Evolutionary conservation across 176 grass and related monocot species (phyloP), one percentile per base, ranked within the genome.

Genomic region (Microstegium vimineum): DNA sequence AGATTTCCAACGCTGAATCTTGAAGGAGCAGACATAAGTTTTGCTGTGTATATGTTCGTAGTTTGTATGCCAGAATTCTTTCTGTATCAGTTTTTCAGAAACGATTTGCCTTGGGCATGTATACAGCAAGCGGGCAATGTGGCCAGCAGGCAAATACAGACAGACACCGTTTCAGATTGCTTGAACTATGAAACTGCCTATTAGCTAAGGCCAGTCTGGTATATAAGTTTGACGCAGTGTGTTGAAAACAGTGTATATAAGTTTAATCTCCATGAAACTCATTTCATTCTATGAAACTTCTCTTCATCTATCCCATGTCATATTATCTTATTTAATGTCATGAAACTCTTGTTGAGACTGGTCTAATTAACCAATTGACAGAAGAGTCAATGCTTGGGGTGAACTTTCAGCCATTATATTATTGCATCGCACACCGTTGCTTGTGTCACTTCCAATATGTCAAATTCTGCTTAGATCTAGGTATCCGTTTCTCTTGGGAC

Each of bases 41-140:
- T 30, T 69, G 60, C 5, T 79, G 38, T 79, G 80, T 75, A 62
- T 75, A 79, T 80, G 70, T 35, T 61, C 26, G 40, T 69, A 86
- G 36, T 78, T 47, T 82, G 73, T 83, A 62, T 37, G 35, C 77
- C 60, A 32, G 40, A 78, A 67, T 35, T 33, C 3, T 83, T 59
- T 5, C n/a, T 60, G 79, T 62, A 40, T 73, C 6, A 67, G 2
- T 5, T 61, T 68, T 69, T 68, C 25, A 45, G 73, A 54, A 49
- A 66, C 3, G 23, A 38, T 68, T 57, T 73, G 22, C 46, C 34
- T 5, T 82, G 12, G 26, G 13, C 27, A 14, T 63, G 5, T 26
- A 74, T 40, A 51, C 52, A 71, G 65, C 75, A 77, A 66, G 52
- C 18, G 28, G 35, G 66, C 36, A 38, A 57, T 77, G 70, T 43